Conservation (phyloP, 2,329 filamentous ascomycete species). For the Cladosporium cucumerinum region DNA sequence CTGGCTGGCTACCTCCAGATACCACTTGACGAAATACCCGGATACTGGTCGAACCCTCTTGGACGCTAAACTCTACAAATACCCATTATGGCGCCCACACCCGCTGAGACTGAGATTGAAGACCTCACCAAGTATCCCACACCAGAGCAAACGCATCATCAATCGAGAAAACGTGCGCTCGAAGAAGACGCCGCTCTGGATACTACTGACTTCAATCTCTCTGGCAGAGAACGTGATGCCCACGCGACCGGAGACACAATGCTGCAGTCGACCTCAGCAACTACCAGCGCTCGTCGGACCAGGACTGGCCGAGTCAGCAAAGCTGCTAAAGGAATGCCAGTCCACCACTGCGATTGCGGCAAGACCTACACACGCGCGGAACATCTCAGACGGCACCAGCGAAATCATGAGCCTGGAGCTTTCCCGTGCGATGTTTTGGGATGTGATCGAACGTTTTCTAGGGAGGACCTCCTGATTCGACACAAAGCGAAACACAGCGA, state of each 20-base stretch:
- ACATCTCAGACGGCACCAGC: constrained; percentile 47
- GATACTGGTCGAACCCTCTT: neutral
- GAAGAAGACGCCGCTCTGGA: neutral
- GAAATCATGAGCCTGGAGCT: constrained; percentile 44
- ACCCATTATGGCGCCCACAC: neutral
- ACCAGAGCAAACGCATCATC: neutral
- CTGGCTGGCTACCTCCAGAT: neutral
- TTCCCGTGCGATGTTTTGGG: constrained; percentile 40
- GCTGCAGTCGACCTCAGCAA: constrained; percentile 35
- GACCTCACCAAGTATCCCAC: neutral
- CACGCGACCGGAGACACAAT: constrained; percentile 22
- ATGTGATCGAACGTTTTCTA: constrained; percentile 44
- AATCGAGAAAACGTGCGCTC: neutral
- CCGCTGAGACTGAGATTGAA: neutral
- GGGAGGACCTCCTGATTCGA: constrained; percentile 44
- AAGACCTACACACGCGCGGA: constrained; percentile 49
- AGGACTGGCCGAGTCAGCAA: constrained; percentile 47
- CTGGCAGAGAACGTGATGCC: neutral
- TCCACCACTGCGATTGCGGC: constrained; percentile 45
- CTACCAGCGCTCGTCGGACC: constrained; percentile 34
- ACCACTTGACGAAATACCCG: neutral
- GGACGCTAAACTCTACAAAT: neutral
- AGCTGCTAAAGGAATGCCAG: constrained; percentile 46
- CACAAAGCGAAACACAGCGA: constrained; percentile 41
- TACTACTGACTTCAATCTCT: neutral